Evolutionary conservation across 805 yeast genomes (phyloP), one percentile per base, ranked within the genome.

Genomic region (Spathaspora boniae): DNA sequence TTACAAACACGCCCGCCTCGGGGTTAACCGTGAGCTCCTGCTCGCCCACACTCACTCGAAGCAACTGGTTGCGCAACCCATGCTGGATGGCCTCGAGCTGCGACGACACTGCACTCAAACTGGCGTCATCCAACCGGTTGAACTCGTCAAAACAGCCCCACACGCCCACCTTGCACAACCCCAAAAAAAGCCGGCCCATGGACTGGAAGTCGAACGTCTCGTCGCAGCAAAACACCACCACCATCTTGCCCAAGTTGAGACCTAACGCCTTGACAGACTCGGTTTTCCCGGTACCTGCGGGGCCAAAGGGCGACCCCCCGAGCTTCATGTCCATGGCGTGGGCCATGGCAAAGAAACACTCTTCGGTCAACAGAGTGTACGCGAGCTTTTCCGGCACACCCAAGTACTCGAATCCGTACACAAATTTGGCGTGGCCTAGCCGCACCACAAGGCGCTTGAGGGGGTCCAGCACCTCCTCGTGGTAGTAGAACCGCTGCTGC

Each of bases 61-160:
- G 27, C 2, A 48, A 43, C 3, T 56, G 45, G 23, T 56, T 44
- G 22, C 33, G 43, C 22, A 84, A 50, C 0, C 82, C 82, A 5
- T 51, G 45, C 48, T 86, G 91, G 25, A 88, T 84, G 18, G 57
- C 63, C 44, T 83, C 94, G 17, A 91, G 71, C 47, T 82, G 86
- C 0, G 91, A 76, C 0, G 97, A 82, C 0, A 87, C 82, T 0
- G 96, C 89, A 58, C 96, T 86, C 31, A 91, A 62, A 40, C 81
- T 82, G 9, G 69, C 70, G 39, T 74, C 75, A 26, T 78, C 81
- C 20, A 91, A 68, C 42, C 98, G 68, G 51, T 91, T 91, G 51
- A 91, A 89, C 55, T 91, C 98, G 56, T 91, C 98, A 60, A 91
- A 91, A 57, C 98, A 91, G 4, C 89, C 95, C 95, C 96, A 91